Evolutionary conservation across 2,329 filamentous ascomycete species (phyloP).

Genomic region (Talaromyces verruculosus): DNA sequence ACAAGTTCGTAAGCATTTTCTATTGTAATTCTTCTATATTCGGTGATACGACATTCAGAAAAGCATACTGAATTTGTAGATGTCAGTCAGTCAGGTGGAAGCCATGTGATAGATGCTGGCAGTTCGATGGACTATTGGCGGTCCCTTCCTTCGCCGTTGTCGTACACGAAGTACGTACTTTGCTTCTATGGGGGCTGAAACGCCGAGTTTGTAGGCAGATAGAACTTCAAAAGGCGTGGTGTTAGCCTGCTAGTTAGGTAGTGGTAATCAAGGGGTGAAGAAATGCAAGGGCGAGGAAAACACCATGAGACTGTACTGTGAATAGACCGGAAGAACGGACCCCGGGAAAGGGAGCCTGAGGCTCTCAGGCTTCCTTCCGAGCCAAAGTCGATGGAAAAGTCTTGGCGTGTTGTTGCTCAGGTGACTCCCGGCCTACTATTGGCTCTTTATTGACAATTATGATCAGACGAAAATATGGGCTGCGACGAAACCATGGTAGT

Average conservation of each 20-base stretch:
- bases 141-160: slow-evolving; percentile 8
- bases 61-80: neutral
- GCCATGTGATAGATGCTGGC: slow-evolving; percentile 4
- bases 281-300: slow-evolving; percentile 1
- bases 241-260: neutral
- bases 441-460: neutral
- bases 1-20: neutral
- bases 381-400: neutral
- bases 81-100: slow-evolving; percentile 6
- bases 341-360: neutral
- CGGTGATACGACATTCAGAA: neutral
- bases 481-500: neutral
- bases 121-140: slow-evolving; percentile 25
- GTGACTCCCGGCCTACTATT: slow-evolving; percentile 14
- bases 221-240: neutral
- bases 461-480: neutral
- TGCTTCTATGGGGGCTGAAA: neutral
- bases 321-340: no score
- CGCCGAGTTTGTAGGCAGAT: no score
- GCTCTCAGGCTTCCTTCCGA: neutral
- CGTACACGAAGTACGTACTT: neutral
- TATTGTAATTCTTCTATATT: neutral
- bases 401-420: neutral
- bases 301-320: no score
- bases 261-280: neutral